A percentile compares a stretch with the other conserved stretches of the same genome.
Conservation (phyloP, 192 early-diverging fungal genomes). For the Umbelopsis sp. region DNA sequence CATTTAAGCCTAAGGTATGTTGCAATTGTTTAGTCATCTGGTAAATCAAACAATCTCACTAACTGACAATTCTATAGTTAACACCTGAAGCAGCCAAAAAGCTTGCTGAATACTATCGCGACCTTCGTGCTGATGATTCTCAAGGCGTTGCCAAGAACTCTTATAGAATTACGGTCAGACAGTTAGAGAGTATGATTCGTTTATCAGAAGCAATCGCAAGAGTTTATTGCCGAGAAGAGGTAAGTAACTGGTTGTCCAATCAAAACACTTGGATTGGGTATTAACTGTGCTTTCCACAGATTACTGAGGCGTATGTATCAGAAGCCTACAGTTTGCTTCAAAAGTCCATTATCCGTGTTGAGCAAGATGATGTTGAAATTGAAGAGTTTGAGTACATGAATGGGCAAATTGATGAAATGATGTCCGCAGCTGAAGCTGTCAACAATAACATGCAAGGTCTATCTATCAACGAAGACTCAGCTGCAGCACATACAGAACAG, state of each 20-base stretch:
- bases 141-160: constrained; percentile 69
- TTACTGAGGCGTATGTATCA: constrained; percentile 72
- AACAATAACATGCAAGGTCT: constrained; percentile 25
- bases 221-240: constrained; percentile 69
- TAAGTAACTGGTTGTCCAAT: constrained; percentile 21
- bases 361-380: constrained; percentile 76
- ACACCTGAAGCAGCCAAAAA: constrained; percentile 74
- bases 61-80: constrained; percentile 31
- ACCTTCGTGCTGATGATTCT: constrained; percentile 84
- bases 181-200: constrained; percentile 95
- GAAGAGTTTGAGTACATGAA: constrained; percentile 45
- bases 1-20: constrained; percentile 77
- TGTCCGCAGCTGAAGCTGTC: constrained; percentile 35
- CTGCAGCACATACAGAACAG: constrained; percentile 20
- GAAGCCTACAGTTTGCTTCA: constrained; percentile 86
- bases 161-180: constrained; percentile 95
- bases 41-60: neutral
- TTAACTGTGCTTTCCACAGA: constrained; percentile 31
- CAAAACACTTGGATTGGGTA: neutral
- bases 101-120: constrained; percentile 83
- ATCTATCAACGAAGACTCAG: constrained; percentile 17
- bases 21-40: neutral
- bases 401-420: constrained; percentile 26
- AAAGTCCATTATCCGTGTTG: constrained; percentile 87
- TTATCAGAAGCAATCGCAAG: constrained; percentile 95